A percentile compares a stretch with the other conserved stretches of the same genome.
Evolutionary conservation across 202 grass and related monocot species (phyloP).

Genomic region (Schoenoplectus tabernaemontani): DNA sequence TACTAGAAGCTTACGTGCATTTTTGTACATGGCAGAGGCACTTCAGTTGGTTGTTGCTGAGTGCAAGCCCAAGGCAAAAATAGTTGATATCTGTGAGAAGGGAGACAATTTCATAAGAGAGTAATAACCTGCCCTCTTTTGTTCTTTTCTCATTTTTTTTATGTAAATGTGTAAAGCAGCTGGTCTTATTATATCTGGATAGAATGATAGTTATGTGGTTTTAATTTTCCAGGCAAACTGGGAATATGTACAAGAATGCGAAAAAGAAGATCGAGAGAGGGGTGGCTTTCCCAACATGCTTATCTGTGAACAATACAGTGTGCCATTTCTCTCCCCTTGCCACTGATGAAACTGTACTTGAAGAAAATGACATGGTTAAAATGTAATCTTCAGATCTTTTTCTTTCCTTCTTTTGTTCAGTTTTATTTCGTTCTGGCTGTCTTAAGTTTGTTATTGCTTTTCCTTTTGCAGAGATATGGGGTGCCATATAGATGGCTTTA

Average conservation of each 20-base stretch:
- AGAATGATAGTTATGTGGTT: background rate
- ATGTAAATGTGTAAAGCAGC: background rate
- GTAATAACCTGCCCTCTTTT: slow-evolving; percentile 28
- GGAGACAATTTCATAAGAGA: slow-evolving; percentile 78
- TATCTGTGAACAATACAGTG: slow-evolving; percentile 90
- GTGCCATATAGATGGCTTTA: slow-evolving; percentile 98
- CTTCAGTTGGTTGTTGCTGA: slow-evolving; percentile 60
- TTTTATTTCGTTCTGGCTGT: background rate
- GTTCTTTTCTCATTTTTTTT: slow-evolving; percentile 9
- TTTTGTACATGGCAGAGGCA: slow-evolving; percentile 46
- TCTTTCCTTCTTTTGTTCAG: background rate
- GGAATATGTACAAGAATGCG: slow-evolving; percentile 83
- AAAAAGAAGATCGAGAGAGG: slow-evolving; percentile 99
- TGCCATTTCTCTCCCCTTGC: slow-evolving; percentile 93
- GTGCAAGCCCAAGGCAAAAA: slow-evolving; percentile 85
- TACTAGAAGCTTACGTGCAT: background rate
- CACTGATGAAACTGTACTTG: slow-evolving; percentile 57
- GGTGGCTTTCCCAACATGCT: slow-evolving; percentile 85
- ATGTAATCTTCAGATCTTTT: slow-evolving; percentile 51
- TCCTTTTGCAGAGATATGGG: slow-evolving; percentile 76
- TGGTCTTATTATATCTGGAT: slow-evolving; percentile 19
- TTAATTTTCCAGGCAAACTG: slow-evolving; percentile 51
- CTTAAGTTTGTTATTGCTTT: background rate
- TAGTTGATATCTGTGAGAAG: slow-evolving; percentile 89
- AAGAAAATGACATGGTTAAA: slow-evolving; percentile 93